phyloP scores from a whole-genome alignment of 768 basidiomycete species.

The Lyophyllum atratum region DNA sequence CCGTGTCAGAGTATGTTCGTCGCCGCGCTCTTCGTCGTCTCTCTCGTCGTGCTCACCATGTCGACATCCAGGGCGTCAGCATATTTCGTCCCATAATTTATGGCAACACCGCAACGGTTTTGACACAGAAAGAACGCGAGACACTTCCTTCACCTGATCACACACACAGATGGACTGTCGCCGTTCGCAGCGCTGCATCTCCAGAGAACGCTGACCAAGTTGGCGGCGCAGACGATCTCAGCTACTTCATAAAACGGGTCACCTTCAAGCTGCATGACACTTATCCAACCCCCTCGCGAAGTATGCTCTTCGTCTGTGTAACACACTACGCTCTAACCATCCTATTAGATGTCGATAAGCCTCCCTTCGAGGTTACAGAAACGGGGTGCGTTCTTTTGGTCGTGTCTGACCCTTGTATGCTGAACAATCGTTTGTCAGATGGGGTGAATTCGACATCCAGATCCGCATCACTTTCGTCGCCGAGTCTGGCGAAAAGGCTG shows the following conservation, averaged over 20 bases:
- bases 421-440: conserved; percentile 44
- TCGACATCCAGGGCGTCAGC: conserved; percentile 65
- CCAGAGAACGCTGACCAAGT: conserved; percentile 72
- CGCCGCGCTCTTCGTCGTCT: conserved; percentile 12
- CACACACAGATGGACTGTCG: conserved; percentile 97
- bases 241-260: conserved; percentile 93
- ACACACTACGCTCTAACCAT: conserved; percentile 1
- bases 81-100: conserved; percentile 93
- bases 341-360: conserved; percentile 78
- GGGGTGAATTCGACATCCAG: conserved; percentile 98
- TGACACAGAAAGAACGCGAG: conserved; percentile 74
- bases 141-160: conserved; percentile 63
- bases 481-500: conserved; percentile 90
- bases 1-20: conserved; percentile 70
- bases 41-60: conserved; percentile 13
- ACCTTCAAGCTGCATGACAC: conserved; percentile 98
- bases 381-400: conserved; percentile 65
- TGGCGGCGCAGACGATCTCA: conserved; percentile 88
- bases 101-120: conserved; percentile 86
- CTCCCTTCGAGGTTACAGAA: conserved; percentile 94
- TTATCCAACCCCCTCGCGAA: conserved; percentile 86
- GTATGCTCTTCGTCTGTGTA: conserved; percentile 47
- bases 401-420: not conserved
- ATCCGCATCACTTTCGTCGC: conserved; percentile 88
- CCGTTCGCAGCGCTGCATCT: conserved; percentile 86